Conservation (phyloP, 208 protist species). For the Trypanosoma brucei region DNA sequence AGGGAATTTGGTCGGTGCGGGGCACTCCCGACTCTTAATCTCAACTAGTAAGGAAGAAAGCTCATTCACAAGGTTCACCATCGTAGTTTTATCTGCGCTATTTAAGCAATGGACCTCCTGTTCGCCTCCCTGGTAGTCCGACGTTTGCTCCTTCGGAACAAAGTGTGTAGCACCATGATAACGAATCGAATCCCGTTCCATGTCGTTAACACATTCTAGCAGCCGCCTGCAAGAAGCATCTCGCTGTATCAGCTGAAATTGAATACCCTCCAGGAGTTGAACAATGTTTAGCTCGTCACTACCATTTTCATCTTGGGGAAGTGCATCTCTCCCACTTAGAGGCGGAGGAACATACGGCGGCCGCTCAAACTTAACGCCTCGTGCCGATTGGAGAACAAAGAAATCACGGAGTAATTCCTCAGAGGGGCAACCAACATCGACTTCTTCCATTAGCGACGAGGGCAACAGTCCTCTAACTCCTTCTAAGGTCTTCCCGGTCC, state of each 20-base stretch:
- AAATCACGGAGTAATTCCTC: conserved; percentile 31
- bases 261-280: conserved; percentile 18
- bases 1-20: conserved; percentile 3
- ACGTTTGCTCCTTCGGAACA: too few relatives aligned
- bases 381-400: conserved; percentile 21
- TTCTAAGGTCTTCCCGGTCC: conserved; percentile 48
- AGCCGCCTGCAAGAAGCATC: conserved; percentile 19
- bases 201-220: conserved; percentile 6
- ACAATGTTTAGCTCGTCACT: not conserved
- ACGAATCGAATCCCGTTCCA: not conserved
- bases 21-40: not conserved
- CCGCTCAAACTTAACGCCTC: conserved; percentile 30
- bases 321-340: not conserved
- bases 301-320: not conserved
- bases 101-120: not conserved
- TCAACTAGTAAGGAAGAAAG: conserved; percentile 1
- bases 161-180: too few relatives aligned
- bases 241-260: conserved; percentile 23
- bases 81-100: not conserved
- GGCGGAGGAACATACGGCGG: conserved; percentile 17
- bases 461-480: conserved; percentile 61
- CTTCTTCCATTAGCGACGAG: conserved; percentile 56
- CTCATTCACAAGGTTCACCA: not conserved
- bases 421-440: conserved; percentile 27
- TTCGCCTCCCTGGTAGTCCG: not conserved